Evolutionary conservation across 2,329 filamentous ascomycete species (phyloP), one percentile per base, ranked within the genome.

Genomic region (Aphanocladium album): DNA sequence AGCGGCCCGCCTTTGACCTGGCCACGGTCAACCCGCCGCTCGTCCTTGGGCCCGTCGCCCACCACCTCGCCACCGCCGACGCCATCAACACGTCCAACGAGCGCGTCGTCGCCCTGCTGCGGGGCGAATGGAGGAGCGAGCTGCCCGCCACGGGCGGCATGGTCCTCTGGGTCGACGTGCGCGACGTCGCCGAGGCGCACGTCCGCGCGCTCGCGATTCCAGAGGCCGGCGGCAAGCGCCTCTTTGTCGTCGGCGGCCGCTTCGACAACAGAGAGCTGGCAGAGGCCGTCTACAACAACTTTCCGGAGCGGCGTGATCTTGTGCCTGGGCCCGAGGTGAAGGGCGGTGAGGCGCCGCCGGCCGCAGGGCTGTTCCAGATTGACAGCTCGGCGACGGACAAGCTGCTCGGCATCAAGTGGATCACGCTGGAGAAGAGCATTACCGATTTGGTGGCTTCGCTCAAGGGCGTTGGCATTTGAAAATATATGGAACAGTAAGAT

Each of bases 401-500:
- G 67, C 66, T 87, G 51, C 71, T 91, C 62, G 86, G 85, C 0
- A 79, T 89, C 53, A 74, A 88, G 62, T 90, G 83, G 78, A 84
- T 76, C 64, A 71, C 75, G 4, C 67, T 90, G 37, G 86, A 90
- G 71, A 78, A 87, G 73, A 81, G 77, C 30, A 77, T 88, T 30
- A 76, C 80, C 6, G 88, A 91, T 68, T 80, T 86, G 7, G 80
- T 89, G 19, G 83, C 83, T 73, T 87, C 83, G 35, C 71, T 91
- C 67, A 80, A 88, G 71, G 69, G 68, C n/a, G 69, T 77, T 54
- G 69, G 66, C 69, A 30, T 74, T 54, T 63, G 43, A 19, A 43
- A 30, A 25, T 7, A 35, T 4, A 41, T 21, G 35, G 21, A 14
- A 25, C 21, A 17, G 21, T 5, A 30, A 23, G 12, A n/a, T 19